phyloP scores from a whole-genome alignment of 768 basidiomycete species.

The Boletus sp. region DNA sequence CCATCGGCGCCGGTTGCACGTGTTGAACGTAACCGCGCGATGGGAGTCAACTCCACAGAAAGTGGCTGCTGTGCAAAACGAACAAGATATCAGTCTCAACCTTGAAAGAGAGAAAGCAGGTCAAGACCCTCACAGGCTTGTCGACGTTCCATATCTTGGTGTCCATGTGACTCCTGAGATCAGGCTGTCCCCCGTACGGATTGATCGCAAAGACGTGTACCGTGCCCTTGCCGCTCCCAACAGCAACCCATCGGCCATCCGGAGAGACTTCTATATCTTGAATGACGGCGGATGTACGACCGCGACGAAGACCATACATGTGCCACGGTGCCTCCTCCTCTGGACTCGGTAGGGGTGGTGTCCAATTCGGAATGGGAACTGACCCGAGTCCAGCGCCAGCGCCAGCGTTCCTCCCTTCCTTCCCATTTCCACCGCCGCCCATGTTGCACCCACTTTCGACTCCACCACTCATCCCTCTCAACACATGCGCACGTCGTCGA shows the following conservation, averaged over 20 bases:
- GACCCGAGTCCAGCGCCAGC: conserved; percentile 2
- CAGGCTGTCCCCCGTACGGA: conserved; percentile 69
- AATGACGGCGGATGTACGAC: conserved; percentile 64
- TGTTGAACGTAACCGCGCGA: conserved; percentile 50
- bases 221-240: conserved; percentile 61
- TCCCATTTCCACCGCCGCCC: neutral
- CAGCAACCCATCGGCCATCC: conserved; percentile 66
- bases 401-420: conserved; percentile 1
- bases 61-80: conserved; percentile 41
- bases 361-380: neutral
- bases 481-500: conserved; percentile 24
- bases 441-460: neutral
- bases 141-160: conserved; percentile 53
- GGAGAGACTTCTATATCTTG: conserved; percentile 41
- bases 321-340: conserved; percentile 42
- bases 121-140: conserved; percentile 38
- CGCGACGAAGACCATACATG: conserved; percentile 68
- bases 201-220: conserved; percentile 74
- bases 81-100: neutral
- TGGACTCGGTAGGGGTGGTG: neutral
- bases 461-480: conserved; percentile 10
- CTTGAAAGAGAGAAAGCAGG: neutral
- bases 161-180: conserved; percentile 58
- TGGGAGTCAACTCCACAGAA: conserved; percentile 51
- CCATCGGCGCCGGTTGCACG: conserved; percentile 28